Conservation (phyloP, 2,329 filamentous ascomycete species). For the Hymenoscyphus albidus region DNA sequence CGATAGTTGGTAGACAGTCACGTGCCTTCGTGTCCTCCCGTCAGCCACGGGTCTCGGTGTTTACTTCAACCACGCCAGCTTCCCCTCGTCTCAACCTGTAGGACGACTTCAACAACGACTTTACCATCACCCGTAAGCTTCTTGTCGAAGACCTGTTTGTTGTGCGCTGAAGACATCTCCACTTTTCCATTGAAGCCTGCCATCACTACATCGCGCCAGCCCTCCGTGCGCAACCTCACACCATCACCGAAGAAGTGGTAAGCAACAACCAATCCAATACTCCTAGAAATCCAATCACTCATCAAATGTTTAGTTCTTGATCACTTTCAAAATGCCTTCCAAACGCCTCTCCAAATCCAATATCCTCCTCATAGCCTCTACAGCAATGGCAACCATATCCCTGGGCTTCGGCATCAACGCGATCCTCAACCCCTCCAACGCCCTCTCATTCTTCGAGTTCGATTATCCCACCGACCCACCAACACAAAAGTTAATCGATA, state of each 20-base stretch:
- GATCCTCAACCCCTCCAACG: slow-evolving; percentile 28
- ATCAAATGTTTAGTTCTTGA: background rate
- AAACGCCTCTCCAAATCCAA: slow-evolving; percentile 8
- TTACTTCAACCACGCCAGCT: too few relatives aligned
- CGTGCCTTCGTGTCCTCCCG: too few relatives aligned
- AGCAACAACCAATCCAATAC: background rate
- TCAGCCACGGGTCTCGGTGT: too few relatives aligned
- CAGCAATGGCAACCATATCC: slow-evolving; percentile 14
- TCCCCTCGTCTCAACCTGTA: too few relatives aligned
- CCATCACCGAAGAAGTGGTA: background rate
- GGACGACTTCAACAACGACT: too few relatives aligned
- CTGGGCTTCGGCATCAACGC: slow-evolving; percentile 40
- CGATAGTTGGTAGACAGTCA: too few relatives aligned
- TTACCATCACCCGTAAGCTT: too few relatives aligned
- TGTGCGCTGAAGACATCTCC: too few relatives aligned
- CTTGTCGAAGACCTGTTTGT: too few relatives aligned
- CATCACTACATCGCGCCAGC: too few relatives aligned
- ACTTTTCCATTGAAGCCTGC: too few relatives aligned
- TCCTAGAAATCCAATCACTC: background rate
- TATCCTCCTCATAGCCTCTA: slow-evolving; percentile 9
- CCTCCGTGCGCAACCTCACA: too few relatives aligned
- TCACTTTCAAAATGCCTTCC: background rate
- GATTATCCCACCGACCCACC: slow-evolving; percentile 24
- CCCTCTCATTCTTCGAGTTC: slow-evolving; percentile 39
- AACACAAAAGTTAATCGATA: slow-evolving; percentile 41